These are phyloP conservation scores for Rhizopogon rudus DNA, from an alignment of 768 basidiomycete species.

Conservation along the genomic window DNA sequence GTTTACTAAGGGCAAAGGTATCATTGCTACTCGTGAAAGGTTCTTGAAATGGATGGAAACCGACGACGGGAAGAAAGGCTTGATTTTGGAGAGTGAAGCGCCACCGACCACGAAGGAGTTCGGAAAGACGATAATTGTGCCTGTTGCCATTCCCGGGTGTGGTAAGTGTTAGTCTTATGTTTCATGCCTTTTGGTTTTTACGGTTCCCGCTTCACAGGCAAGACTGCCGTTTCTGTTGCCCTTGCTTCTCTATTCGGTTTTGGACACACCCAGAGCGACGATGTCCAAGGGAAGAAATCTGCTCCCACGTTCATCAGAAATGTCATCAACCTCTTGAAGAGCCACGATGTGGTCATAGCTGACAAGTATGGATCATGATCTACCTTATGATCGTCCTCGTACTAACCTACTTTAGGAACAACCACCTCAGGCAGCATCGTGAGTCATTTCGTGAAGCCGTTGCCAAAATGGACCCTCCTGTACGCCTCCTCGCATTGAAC, in stretches of 20 bases:
- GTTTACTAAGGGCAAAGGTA: conserved; percentile 72
- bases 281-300: conserved; percentile 72
- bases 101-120: conserved; percentile 23
- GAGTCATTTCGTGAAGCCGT: conserved; percentile 55
- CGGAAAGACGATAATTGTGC: conserved; percentile 80
- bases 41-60: conserved; percentile 68
- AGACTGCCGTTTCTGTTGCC: conserved; percentile 81
- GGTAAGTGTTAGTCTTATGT: conserved; percentile 45
- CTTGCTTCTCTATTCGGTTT: conserved; percentile 77
- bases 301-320: conserved; percentile 70
- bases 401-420: conserved; percentile 55
- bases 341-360: conserved; percentile 79
- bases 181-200: background rate
- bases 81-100: conserved; percentile 23
- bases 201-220: conserved; percentile 46
- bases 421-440: conserved; percentile 84
- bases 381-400: background rate
- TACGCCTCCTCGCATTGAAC: conserved; percentile 76
- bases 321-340: conserved; percentile 54
- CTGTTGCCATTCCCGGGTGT: conserved; percentile 89
- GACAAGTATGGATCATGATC: conserved; percentile 61
- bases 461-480: conserved; percentile 39
- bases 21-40: conserved; percentile 75
- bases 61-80: conserved; percentile 36
- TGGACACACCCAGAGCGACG: conserved; percentile 92